Conservation (phyloP, 352 stramenopile species). For the Phytopythium sindhum region DNA sequence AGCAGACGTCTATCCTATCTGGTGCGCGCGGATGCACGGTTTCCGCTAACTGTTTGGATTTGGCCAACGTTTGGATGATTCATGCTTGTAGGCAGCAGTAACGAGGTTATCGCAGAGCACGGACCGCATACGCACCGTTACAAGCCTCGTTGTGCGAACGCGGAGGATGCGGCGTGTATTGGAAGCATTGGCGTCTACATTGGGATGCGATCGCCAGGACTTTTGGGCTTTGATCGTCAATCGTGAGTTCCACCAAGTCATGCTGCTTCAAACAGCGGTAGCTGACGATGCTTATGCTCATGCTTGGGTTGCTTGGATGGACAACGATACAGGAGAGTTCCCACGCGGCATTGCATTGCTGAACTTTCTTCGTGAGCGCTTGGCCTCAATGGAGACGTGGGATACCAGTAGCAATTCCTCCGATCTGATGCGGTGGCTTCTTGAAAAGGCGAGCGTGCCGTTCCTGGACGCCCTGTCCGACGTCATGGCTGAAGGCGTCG, state of each 20-base stretch:
- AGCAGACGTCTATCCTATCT: background rate
- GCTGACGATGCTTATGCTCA: background rate
- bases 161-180: constrained; percentile 29
- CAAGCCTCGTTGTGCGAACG: constrained; percentile 32
- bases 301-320: background rate
- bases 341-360: constrained; percentile 49
- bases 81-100: background rate
- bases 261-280: background rate
- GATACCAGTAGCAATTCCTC: constrained; percentile 30
- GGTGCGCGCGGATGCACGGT: no score
- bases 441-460: constrained; percentile 47
- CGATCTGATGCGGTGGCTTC: constrained; percentile 45
- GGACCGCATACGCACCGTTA: constrained; percentile 17
- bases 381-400: constrained; percentile 28
- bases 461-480: constrained; percentile 50
- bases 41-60: background rate
- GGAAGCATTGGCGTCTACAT: constrained; percentile 22
- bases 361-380: constrained; percentile 37
- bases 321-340: constrained; percentile 27
- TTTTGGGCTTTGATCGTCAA: constrained; percentile 48
- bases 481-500: constrained; percentile 41
- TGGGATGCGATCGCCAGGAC: constrained; percentile 22
- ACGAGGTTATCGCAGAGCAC: background rate
- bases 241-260: constrained; percentile 14
- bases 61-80: background rate